Base-by-base conservation (phyloP, 768 basidiomycete species). In the Chalciporus piperatus region DNA sequence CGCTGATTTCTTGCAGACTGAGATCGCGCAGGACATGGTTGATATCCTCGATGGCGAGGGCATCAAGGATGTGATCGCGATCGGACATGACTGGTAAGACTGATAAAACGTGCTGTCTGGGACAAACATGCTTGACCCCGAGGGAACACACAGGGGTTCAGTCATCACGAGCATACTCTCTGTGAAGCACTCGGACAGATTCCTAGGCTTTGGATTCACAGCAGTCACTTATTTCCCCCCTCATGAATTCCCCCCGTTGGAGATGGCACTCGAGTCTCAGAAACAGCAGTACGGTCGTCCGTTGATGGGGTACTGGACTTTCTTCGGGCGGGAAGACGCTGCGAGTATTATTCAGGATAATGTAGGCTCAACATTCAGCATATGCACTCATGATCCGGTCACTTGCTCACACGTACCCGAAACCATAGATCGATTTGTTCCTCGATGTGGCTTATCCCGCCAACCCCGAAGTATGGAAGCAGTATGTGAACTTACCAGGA, bases 291-390 rank as follows among this genome's bases (percentile, higher is more conserved):
- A 66, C 45, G 74, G 74, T 14, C 68, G 66, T 25, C 75, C 76
- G 14, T 45, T 72, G 12, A 57, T 70, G 48, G 77, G 76, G 6
- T 79, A 77, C 52, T 77, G 74, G 74, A 57, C 57, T 44, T 74
- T 71, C 48, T 59, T 78, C 33, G 53, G 48, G 4, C 57, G 58
- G 41, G 66, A 68, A 8, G 65, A 58, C 6, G 70, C 73, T 6
- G 64, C 68, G 3, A 45, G 43, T 12, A 8, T 68, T 51, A 70
- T 74, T 20, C 69, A 72, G 49, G 58, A 59, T 2, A 64, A 72
- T 40, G 74, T 76, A 47, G 17, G 70, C 61, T 35, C 37, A 12
- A 44, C 14, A 10, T 14, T 14, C 14, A 33, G 9, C 33, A 23
- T 30, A 25, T 22, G 22, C 22, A 22, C 22, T 22, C 22, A 22